Evolutionary conservation across 805 yeast species (phyloP).

Genomic region (Brettanomyces nanus): DNA sequence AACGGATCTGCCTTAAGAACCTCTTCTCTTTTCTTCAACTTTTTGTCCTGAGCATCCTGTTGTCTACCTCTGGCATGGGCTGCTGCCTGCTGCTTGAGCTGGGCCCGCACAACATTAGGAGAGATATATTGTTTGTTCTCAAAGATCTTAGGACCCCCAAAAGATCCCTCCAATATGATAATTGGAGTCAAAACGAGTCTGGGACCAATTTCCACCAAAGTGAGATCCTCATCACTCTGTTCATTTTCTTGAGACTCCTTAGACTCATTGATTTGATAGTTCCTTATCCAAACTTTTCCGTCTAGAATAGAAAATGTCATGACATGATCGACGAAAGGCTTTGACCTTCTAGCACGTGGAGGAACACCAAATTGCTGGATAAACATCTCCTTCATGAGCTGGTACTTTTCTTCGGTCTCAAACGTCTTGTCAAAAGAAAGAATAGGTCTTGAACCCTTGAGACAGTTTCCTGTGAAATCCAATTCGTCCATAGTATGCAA

Average conservation of each 20-base stretch:
- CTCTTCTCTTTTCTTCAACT: slow-evolving; percentile 66
- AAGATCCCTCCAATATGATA: slow-evolving; percentile 89
- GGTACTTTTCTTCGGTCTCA: slow-evolving; percentile 58
- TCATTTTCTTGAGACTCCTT: slow-evolving; percentile 42
- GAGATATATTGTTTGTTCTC: slow-evolving; percentile 96
- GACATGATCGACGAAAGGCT: slow-evolving; percentile 94
- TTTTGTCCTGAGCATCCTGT: slow-evolving; percentile 70
- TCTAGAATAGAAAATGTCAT: slow-evolving; percentile 90
- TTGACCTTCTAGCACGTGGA: slow-evolving; percentile 81
- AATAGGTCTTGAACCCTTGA: slow-evolving; percentile 91
- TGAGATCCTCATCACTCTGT: slow-evolving; percentile 41
- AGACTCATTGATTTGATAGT: slow-evolving; percentile 75
- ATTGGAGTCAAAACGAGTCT: slow-evolving; percentile 89
- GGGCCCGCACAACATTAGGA: slow-evolving; percentile 92
- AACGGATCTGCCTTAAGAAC: slow-evolving; percentile 76
- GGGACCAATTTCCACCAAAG: slow-evolving; percentile 93
- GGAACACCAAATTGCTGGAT: slow-evolving; percentile 90
- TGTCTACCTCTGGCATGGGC: slow-evolving; percentile 68
- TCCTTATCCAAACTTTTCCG: slow-evolving; percentile 91
- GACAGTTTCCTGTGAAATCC: slow-evolving; percentile 92
- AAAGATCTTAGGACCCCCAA: slow-evolving; percentile 95
- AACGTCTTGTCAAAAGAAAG: slow-evolving; percentile 81
- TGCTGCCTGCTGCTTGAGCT: slow-evolving; percentile 71
- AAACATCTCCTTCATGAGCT: slow-evolving; percentile 75
- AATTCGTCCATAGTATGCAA: slow-evolving; percentile 93